phyloP scores from a whole-genome alignment of 768 basidiomycete species.

The Leccinum sublutescens region DNA sequence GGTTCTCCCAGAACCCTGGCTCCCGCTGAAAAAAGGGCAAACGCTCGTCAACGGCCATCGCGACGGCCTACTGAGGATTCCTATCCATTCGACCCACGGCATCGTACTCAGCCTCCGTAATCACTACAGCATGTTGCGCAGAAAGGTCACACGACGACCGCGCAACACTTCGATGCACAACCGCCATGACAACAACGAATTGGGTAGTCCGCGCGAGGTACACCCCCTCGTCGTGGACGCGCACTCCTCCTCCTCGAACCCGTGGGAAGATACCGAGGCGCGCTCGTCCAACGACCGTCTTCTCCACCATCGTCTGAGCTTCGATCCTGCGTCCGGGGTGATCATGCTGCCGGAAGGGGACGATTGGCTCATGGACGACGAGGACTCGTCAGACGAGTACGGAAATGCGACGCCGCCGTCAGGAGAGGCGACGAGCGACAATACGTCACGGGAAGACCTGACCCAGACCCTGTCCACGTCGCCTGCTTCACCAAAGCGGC shows the following conservation, averaged over 20 bases:
- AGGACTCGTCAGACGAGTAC: conserved; percentile 44
- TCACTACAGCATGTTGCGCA: conserved; percentile 55
- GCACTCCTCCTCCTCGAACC: conserved; percentile 40
- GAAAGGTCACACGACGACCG: conserved; percentile 24
- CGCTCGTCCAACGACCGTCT: conserved; percentile 31
- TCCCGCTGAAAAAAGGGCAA: conserved; percentile 85
- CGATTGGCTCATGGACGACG: conserved; percentile 61
- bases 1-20: conserved; percentile 89
- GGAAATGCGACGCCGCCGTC: conserved; percentile 31
- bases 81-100: conserved; percentile 51
- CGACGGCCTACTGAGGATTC: conserved; percentile 35
- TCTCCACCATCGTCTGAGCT: conserved; percentile 66
- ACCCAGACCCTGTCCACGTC: conserved; percentile 16
- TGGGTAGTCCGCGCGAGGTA: conserved; percentile 8
- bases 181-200: conserved; percentile 10
- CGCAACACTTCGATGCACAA: conserved; percentile 4
- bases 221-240: conserved; percentile 28
- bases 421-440: conserved; percentile 14
- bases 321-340: conserved; percentile 83
- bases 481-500: conserved; percentile 43
- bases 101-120: conserved; percentile 83
- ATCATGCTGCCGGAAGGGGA: conserved; percentile 82
- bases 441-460: conserved; percentile 27
- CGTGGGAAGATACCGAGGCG: conserved; percentile 54
- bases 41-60: conserved; percentile 57